Evolutionary conservation across 2,329 filamentous ascomycete species (phyloP).

Genomic region (Mariannaea elegans): DNA sequence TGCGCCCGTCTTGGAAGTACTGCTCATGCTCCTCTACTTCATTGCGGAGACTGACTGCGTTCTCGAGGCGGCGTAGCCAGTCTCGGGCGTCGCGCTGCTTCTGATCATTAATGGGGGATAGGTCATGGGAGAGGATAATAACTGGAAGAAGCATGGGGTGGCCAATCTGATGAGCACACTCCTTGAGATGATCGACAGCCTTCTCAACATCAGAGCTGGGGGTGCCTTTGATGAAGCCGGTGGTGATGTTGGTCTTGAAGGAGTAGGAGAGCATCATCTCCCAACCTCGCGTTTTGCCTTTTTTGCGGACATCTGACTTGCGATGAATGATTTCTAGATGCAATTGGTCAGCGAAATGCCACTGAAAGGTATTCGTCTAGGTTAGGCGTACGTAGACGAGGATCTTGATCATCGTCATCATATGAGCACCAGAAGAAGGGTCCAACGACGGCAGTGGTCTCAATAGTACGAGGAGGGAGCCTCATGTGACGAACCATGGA

Average conservation of each 20-base stretch:
- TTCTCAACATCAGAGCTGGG: conserved; percentile 62
- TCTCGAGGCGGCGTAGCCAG: conserved; percentile 68
- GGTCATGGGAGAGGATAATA: conserved; percentile 67
- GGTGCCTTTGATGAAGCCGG: conserved; percentile 70
- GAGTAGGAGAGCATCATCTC: conserved; percentile 70
- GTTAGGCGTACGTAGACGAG: conserved; percentile 61
- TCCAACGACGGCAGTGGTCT: conserved; percentile 66
- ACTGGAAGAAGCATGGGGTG: conserved; percentile 68
- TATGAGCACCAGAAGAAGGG: conserved; percentile 70
- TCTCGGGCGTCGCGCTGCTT: conserved; percentile 71
- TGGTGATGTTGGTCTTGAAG: conserved; percentile 63
- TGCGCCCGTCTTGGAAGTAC: conserved; percentile 60
- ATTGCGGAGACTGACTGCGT: conserved; percentile 68
- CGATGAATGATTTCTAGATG: conserved; percentile 66
- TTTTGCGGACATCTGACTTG: conserved; percentile 73
- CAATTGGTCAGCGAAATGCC: background rate
- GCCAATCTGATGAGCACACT: conserved; percentile 58
- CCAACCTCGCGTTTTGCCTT: conserved; percentile 70
- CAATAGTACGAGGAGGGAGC: conserved; percentile 66
- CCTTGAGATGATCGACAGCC: conserved; percentile 59
- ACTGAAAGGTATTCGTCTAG: background rate
- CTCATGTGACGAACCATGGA: conserved; percentile 64
- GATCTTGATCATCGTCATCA: conserved; percentile 65
- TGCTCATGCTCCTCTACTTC: conserved; percentile 66
- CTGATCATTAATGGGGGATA: conserved; percentile 64